phyloP scores from a whole-genome alignment of 768 basidiomycete species.

The Lentinula aciculospora region DNA sequence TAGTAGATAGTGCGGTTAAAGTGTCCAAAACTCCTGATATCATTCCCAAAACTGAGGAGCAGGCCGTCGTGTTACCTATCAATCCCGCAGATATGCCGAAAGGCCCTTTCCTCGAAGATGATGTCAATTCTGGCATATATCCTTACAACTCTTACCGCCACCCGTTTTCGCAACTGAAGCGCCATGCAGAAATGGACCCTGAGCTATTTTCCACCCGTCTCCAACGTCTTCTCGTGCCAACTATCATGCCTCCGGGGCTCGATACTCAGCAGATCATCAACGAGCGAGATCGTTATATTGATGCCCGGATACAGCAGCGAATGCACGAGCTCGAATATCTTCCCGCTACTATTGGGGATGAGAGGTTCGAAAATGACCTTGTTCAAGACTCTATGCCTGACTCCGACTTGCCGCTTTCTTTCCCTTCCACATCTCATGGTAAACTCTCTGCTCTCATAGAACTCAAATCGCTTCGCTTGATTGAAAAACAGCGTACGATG shows the following conservation, averaged over 20 bases:
- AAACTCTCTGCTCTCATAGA: slow-evolving; percentile 91
- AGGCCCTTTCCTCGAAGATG: slow-evolving; percentile 73
- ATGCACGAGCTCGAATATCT: slow-evolving; percentile 80
- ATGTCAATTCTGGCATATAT: slow-evolving; percentile 75
- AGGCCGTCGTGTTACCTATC: slow-evolving; percentile 29
- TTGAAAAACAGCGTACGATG: slow-evolving; percentile 88
- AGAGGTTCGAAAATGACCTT: slow-evolving; percentile 47
- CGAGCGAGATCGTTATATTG: slow-evolving; percentile 88
- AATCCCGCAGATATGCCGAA: slow-evolving; percentile 62
- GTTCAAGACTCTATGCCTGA: slow-evolving; percentile 28
- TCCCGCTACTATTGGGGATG: slow-evolving; percentile 77
- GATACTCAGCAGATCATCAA: slow-evolving; percentile 89
- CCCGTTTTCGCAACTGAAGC: slow-evolving; percentile 77
- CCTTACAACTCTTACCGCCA: slow-evolving; percentile 89
- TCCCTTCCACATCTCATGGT: slow-evolving; percentile 57
- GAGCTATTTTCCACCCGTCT: slow-evolving; percentile 64
- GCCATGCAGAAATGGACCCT: slow-evolving; percentile 54
- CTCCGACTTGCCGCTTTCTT: slow-evolving; percentile 15
- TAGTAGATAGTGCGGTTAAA: slow-evolving; percentile 75
- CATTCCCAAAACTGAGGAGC: slow-evolving; percentile 52
- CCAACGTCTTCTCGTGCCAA: slow-evolving; percentile 80
- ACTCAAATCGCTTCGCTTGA: slow-evolving; percentile 80
- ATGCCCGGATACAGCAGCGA: slow-evolving; percentile 84
- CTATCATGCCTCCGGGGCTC: slow-evolving; percentile 84
- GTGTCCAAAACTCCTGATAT: slow-evolving; percentile 51